Evolutionary conservation across 306 rosid genomes (phyloP).

Genomic region (Corylus heterophylla): DNA sequence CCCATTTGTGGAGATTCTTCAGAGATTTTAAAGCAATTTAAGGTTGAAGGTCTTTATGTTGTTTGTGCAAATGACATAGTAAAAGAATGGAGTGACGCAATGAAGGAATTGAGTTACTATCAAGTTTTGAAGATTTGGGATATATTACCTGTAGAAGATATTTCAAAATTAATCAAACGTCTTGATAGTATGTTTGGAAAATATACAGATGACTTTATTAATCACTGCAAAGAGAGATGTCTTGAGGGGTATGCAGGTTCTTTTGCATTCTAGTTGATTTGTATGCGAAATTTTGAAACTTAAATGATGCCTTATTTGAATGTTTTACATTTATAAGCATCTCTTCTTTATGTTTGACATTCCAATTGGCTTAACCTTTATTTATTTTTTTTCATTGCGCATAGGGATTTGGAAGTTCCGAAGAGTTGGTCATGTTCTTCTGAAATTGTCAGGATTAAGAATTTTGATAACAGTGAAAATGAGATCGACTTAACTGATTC

Average conservation of each 20-base stretch:
- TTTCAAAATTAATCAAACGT: conserved; percentile 56
- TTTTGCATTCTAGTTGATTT: conserved; percentile 1
- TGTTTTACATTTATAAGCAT: too few species aligned
- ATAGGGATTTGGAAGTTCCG: conserved; percentile 57
- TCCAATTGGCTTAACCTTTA: neutral
- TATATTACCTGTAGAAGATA: conserved; percentile 49
- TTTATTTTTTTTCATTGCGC: conserved; percentile 7
- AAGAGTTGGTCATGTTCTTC: conserved; percentile 44
- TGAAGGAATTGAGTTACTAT: conserved; percentile 32
- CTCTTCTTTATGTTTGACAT: neutral
- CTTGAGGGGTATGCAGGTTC: conserved; percentile 48
- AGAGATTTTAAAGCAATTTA: conserved; percentile 50
- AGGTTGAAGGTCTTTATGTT: conserved; percentile 54
- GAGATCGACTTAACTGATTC: conserved; percentile 27
- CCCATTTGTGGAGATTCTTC: conserved; percentile 48
- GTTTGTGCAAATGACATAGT: conserved; percentile 57
- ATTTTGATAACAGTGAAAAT: conserved; percentile 22
- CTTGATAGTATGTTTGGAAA: conserved; percentile 57
- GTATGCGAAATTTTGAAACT: neutral
- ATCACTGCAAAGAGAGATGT: conserved; percentile 51
- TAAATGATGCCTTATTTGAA: neutral
- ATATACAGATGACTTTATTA: conserved; percentile 52
- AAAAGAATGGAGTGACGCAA: conserved; percentile 47
- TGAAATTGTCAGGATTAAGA: conserved; percentile 45
- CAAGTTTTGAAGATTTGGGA: conserved; percentile 85